phyloP scores from a whole-genome alignment of 257 asterid species.

The Thymus quinquecostatus region DNA sequence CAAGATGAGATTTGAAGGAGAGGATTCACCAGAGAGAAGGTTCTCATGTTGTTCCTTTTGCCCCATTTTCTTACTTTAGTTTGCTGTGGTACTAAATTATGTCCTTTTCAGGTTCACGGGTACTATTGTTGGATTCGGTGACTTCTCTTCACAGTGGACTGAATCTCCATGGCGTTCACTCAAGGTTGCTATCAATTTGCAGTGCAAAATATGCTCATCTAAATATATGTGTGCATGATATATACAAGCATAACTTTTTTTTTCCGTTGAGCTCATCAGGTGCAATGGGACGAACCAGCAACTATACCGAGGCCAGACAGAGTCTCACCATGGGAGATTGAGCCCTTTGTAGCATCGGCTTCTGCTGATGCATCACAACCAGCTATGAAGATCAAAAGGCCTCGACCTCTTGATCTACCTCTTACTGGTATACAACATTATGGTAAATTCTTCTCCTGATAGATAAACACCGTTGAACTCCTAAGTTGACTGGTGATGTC shows the following conservation, averaged over 20 bases:
- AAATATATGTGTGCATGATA: not conserved
- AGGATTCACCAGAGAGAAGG: constrained; percentile 89
- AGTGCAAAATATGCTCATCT: not conserved
- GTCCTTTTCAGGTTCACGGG: constrained; percentile 67
- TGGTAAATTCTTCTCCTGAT: constrained; percentile 4
- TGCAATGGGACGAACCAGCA: constrained; percentile 86
- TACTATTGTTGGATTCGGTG: constrained; percentile 77
- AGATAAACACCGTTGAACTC: not conserved
- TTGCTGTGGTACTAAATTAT: not conserved
- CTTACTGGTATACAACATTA: constrained; percentile 42
- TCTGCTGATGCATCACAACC: constrained; percentile 48
- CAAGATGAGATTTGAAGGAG: constrained; percentile 85
- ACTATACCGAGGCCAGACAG: constrained; percentile 60
- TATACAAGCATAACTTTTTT: not conserved
- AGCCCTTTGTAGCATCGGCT: constrained; percentile 68
- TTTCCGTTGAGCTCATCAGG: constrained; percentile 38
- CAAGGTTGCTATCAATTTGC: constrained; percentile 49
- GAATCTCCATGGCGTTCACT: constrained; percentile 83
- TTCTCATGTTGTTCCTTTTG: not conserved
- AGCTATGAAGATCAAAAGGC: constrained; percentile 58
- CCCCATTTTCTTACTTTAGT: not conserved
- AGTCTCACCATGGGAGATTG: constrained; percentile 87
- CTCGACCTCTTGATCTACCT: constrained; percentile 66
- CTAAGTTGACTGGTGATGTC: constrained; percentile 22
- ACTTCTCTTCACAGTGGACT: constrained; percentile 67